Percentiles rank a stretch among this genome's conserved stretches.
Evolutionary conservation across 2,329 filamentous ascomycete genomes (phyloP).

Genomic region (Stachybotrys elegans): DNA sequence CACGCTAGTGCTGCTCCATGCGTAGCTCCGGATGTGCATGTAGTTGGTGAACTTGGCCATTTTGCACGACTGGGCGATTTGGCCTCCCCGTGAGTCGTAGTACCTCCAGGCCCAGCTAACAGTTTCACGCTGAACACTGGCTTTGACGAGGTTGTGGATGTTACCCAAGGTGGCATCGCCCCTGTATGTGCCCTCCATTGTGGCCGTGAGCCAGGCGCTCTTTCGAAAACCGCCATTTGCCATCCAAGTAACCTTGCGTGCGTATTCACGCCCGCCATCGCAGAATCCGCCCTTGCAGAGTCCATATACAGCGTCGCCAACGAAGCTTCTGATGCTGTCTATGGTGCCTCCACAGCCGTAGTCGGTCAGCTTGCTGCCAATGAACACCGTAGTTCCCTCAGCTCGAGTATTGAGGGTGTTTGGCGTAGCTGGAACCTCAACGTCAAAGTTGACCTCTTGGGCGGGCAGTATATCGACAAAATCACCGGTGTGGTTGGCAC

Average conservation of each 20-base stretch:
- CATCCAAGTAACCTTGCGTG: neutral
- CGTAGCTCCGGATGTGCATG: neutral
- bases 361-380: neutral
- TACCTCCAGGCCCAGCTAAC: neutral
- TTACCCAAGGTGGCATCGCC: neutral
- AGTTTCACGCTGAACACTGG: neutral
- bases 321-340: neutral
- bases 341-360: neutral
- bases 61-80: neutral
- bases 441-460: neutral
- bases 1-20: neutral
- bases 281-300: neutral
- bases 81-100: neutral
- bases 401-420: neutral
- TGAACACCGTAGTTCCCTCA: neutral
- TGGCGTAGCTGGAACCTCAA: neutral
- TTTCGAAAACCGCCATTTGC: neutral
- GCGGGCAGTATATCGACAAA: neutral
- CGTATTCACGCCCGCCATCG: neutral
- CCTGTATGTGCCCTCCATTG: neutral
- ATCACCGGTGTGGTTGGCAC: neutral
- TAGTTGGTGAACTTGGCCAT: conserved; percentile 1
- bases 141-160: neutral
- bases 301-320: neutral
- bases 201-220: neutral